Percentiles rank a stretch among this genome's conserved stretches.
These are phyloP conservation scores for Colletotrichum spaethianum DNA, from an alignment of 2,329 filamentous ascomycete genomes.

Conservation along the genomic window DNA sequence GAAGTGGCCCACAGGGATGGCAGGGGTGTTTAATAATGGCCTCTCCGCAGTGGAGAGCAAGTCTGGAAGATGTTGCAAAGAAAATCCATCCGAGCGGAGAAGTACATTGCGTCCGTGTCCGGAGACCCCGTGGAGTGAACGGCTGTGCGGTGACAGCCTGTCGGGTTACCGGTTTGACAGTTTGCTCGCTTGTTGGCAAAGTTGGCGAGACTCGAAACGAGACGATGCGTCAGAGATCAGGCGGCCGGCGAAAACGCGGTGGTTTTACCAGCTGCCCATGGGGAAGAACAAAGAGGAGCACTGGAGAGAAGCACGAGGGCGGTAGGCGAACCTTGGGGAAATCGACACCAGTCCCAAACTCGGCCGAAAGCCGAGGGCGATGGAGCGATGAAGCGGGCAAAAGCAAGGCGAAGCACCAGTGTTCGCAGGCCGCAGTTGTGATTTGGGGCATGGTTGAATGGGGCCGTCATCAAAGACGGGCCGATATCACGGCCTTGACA, in stretches of 20 bases:
- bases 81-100: conserved; percentile 31
- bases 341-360: conserved; percentile 31
- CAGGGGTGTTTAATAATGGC: conserved; percentile 24
- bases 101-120: conserved; percentile 11
- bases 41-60: conserved; percentile 35
- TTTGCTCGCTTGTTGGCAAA: conserved; percentile 19
- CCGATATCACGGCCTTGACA: conserved; percentile 39
- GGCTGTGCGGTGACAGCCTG: conserved; percentile 5
- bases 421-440: conserved; percentile 16
- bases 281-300: conserved; percentile 39
- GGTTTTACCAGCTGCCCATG: conserved; percentile 35
- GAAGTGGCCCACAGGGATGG: not conserved
- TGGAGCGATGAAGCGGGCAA: conserved; percentile 20
- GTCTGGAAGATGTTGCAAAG: not conserved
- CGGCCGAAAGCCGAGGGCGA: conserved; percentile 32
- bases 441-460: conserved; percentile 31
- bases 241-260: conserved; percentile 37
- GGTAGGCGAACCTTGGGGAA: conserved; percentile 13
- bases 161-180: conserved; percentile 1
- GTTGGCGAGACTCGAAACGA: conserved; percentile 10
- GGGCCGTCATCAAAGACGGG: conserved; percentile 41
- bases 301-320: conserved; percentile 2
- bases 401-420: conserved; percentile 15
- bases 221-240: conserved; percentile 16
- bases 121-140: conserved; percentile 34